Conservation (phyloP, 2,329 filamentous ascomycete species). For the Knoxdaviesia proteae region DNA sequence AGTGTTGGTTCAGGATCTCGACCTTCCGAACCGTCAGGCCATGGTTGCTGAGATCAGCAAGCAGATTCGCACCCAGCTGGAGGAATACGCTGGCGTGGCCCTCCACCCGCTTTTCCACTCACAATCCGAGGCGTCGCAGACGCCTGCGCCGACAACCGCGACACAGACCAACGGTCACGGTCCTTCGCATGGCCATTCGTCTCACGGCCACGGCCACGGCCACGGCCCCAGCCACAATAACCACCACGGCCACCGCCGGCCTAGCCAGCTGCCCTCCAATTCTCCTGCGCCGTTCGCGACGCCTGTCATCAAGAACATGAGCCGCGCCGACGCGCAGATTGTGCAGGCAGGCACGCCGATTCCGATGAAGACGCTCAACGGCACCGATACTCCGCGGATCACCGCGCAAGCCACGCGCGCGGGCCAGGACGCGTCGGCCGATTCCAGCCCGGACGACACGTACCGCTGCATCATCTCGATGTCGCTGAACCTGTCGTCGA, state of each 20-base stretch:
- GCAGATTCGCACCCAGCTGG: constrained; percentile 84
- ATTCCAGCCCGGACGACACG: constrained; percentile 77
- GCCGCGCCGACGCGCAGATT: constrained; percentile 19
- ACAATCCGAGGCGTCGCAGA: constrained; percentile 8
- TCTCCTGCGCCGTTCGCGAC: constrained; percentile 8
- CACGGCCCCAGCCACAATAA: too few relatives aligned
- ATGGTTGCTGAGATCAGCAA: constrained; percentile 69
- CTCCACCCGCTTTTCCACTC: constrained; percentile 80
- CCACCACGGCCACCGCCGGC: too few relatives aligned
- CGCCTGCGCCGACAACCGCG: too few relatives aligned
- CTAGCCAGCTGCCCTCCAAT: too few relatives aligned
- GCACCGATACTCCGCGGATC: constrained; percentile 15
- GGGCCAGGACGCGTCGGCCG: constrained; percentile 38
- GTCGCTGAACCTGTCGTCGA: constrained; percentile 78
- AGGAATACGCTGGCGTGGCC: constrained; percentile 89
- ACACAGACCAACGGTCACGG: constrained; percentile 8
- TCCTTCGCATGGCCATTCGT: not conserved
- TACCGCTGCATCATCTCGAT: constrained; percentile 84
- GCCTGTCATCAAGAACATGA: constrained; percentile 11
- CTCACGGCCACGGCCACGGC: too few relatives aligned
- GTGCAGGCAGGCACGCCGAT: too few relatives aligned
- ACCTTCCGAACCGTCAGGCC: constrained; percentile 54
- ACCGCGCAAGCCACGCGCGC: constrained; percentile 50
- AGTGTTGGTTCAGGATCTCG: constrained; percentile 74
- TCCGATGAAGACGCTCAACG: too few relatives aligned